Evolutionary conservation across 768 basidiomycete genomes (phyloP), one percentile per base, ranked within the genome.

Genomic region (Pulveroboletus sp.): DNA sequence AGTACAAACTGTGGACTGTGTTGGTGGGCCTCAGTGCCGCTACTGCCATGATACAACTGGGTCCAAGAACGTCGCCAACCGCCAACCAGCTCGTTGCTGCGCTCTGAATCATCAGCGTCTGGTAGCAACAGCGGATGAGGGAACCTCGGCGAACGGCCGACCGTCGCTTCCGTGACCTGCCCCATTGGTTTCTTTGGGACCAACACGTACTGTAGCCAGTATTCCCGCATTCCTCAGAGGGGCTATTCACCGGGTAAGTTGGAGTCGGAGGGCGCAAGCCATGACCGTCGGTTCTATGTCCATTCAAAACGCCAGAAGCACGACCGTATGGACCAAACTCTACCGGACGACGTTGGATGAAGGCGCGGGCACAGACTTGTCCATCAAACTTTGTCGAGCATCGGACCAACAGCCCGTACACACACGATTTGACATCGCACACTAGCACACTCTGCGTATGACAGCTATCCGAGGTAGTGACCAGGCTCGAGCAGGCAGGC

Each of bases 71-170:
- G 8, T 31, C 4, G 18, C 28, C 26, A 28, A 27, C 18, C 14
- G 26, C 10, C 37, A 14, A 41, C 10, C 39, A 18, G 9, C 30
- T 37, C n/a, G 28, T 38, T 36, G 28, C 17, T 35, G 33, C 21
- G 44, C 24, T 35, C 33, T 18, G 31, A 27, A 40, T 27, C 24
- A 15, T 15, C 14, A 35, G n/a, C 31, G 36, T 11, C 14, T 40
- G 36, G 33, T 32, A 42, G 49, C 53, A 54, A 39, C 30, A 30
- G 47, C 14, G 15, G 46, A 38, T 9, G 49, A 56, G n/a, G 21
- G 21, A 21, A 21, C 21, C 42, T 51, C 46, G 15, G 39, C 39
- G 40, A 64, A 66, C 40, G 51, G 15, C 82, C 83, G 85, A 2
- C 80, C 80, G 59, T 83, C 79, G 30, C 21, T 21, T 2, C 21